Conservation (phyloP, 2,329 filamentous ascomycete genomes). For the Paraphoma sp. region DNA sequence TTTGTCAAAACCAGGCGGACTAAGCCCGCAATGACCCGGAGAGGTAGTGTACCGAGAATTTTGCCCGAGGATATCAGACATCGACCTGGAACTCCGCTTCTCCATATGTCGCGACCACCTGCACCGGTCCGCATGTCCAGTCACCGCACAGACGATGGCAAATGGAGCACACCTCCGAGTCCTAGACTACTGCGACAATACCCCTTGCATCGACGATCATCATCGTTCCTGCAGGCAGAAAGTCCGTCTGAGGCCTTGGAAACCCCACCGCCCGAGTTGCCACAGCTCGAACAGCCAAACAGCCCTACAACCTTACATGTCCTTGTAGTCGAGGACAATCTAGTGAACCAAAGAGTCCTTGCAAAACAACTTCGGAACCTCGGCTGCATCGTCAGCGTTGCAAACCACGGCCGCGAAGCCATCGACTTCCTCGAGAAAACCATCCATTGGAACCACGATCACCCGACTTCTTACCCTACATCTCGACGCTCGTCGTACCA, state of each 20-base stretch:
- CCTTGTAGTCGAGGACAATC: slow-evolving; percentile 48
- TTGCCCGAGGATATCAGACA: slow-evolving; percentile 32
- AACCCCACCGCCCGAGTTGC: slow-evolving; percentile 8
- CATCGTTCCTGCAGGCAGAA: not conserved
- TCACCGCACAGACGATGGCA: not conserved
- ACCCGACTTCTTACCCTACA: slow-evolving; percentile 40
- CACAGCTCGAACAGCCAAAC: slow-evolving; percentile 13
- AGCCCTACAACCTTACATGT: slow-evolving; percentile 26
- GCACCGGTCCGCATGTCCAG: slow-evolving; percentile 5
- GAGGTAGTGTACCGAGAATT: slow-evolving; percentile 21
- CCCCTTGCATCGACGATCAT: not conserved
- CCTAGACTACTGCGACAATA: not conserved
- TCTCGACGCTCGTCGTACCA: slow-evolving; percentile 53
- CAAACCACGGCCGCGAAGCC: slow-evolving; percentile 48
- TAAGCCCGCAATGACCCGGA: slow-evolving; percentile 14
- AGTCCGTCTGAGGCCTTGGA: slow-evolving; percentile 6
- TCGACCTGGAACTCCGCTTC: slow-evolving; percentile 11
- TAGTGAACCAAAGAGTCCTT: slow-evolving; percentile 52
- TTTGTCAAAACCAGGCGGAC: slow-evolving; percentile 35
- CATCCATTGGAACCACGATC: slow-evolving; percentile 24
- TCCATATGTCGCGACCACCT: slow-evolving; percentile 4
- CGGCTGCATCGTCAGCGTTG: slow-evolving; percentile 46
- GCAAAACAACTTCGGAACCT: slow-evolving; percentile 47
- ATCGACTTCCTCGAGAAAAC: slow-evolving; percentile 42
- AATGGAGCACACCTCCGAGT: not conserved